phyloP scores from a whole-genome alignment of 257 asterid genomes.

The Penstemon newberryi region DNA sequence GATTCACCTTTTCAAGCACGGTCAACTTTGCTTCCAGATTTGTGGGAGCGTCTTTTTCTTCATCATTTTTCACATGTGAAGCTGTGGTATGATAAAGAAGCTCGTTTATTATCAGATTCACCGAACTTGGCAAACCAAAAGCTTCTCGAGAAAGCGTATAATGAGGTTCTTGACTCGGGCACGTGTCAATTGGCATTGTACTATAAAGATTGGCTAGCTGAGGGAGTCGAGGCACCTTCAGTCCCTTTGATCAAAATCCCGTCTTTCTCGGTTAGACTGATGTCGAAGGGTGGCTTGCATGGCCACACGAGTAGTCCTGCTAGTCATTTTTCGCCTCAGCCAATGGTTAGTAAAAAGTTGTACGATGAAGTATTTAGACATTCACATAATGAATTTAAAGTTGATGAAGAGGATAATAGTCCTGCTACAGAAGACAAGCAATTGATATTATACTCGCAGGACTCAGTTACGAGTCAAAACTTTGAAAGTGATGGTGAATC shows the following conservation, averaged over 20 bases:
- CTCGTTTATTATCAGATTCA: conserved; percentile 35
- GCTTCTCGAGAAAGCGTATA: conserved; percentile 50
- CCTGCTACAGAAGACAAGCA: conserved; percentile 52
- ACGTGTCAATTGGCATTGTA: conserved; percentile 61
- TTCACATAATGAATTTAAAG: conserved; percentile 40
- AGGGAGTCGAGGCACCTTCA: conserved; percentile 57
- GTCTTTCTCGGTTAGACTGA: conserved; percentile 31
- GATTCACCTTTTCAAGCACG: conserved; percentile 74
- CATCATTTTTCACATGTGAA: conserved; percentile 62
- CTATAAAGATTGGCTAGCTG: conserved; percentile 78
- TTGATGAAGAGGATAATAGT: conserved; percentile 41
- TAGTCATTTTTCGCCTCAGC: conserved; percentile 44
- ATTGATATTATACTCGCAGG: conserved; percentile 40
- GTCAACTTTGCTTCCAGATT: conserved; percentile 49
- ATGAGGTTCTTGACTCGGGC: conserved; percentile 58
- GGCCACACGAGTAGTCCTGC: conserved; percentile 47
- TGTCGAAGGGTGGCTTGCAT: conserved; percentile 34
- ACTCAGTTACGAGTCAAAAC: conserved; percentile 32
- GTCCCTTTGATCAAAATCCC: conserved; percentile 57
- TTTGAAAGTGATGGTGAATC: conserved; percentile 32
- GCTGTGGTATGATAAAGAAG: conserved; percentile 57
- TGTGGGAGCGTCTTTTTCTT: conserved; percentile 69
- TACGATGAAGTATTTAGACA: conserved; percentile 58
- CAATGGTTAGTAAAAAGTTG: conserved; percentile 62
- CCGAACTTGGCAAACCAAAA: conserved; percentile 33